Evolutionary conservation across 2,329 filamentous ascomycete genomes (phyloP).

Genomic region (Beauveria brongniartii): DNA sequence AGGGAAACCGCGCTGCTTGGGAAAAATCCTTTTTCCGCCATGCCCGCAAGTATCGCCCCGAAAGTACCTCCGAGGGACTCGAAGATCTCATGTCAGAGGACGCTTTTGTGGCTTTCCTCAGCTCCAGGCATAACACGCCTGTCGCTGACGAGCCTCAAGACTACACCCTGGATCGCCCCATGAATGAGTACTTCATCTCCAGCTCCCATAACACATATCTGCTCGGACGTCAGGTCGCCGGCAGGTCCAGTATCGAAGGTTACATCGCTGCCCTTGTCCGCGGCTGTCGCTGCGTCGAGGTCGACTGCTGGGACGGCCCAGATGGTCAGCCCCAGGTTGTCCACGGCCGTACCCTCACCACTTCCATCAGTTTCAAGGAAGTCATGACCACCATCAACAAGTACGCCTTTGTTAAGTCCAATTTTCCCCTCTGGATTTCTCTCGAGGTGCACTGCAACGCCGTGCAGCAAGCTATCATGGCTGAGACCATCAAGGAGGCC

Average conservation of each 20-base stretch:
- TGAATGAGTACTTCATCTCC: constrained; percentile 97
- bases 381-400: constrained; percentile 90
- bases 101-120: constrained; percentile 69
- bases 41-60: constrained; percentile 48
- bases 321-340: constrained; percentile 84
- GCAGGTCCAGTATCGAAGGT: constrained; percentile 85
- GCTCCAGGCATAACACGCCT: constrained; percentile 64
- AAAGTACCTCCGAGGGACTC: constrained; percentile 36
- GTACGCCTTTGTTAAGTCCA: constrained; percentile 84
- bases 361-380: constrained; percentile 79
- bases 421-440: constrained; percentile 86
- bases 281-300: constrained; percentile 90
- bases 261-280: constrained; percentile 85
- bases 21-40: constrained; percentile 64
- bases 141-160: constrained; percentile 53
- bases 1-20: constrained; percentile 58
- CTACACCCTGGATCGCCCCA: constrained; percentile 65
- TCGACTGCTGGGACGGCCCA: constrained; percentile 94
- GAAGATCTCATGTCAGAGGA: constrained; percentile 59
- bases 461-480: constrained; percentile 80
- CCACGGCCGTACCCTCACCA: constrained; percentile 85
- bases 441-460: constrained; percentile 89
- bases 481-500: constrained; percentile 75
- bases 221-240: constrained; percentile 79
- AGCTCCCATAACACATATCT: constrained; percentile 99